Conservation (phyloP, 441 rosid genomes). For the Erodium moschatum region DNA sequence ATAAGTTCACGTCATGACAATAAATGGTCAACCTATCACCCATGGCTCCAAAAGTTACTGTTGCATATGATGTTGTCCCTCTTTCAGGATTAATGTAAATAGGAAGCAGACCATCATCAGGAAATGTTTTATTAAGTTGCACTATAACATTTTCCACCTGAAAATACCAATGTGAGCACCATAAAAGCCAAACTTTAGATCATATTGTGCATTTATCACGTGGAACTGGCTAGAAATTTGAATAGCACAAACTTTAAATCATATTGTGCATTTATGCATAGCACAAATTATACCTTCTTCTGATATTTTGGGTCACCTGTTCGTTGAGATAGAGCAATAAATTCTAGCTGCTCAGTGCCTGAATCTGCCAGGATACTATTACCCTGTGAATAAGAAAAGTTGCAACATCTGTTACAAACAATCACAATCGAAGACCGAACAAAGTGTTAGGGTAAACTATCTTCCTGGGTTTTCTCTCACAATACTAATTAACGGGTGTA, state of each 20-base stretch:
- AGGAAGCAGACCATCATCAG: constrained; percentile 88
- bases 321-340: constrained; percentile 96
- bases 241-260: neutral
- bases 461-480: neutral
- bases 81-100: constrained; percentile 65
- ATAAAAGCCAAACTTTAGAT: too few relatives aligned
- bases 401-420: constrained; percentile 11
- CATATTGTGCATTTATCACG: too few relatives aligned
- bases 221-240: neutral
- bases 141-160: constrained; percentile 77
- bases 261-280: neutral
- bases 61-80: constrained; percentile 50
- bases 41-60: constrained; percentile 93
- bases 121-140: constrained; percentile 59
- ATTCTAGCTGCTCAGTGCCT: constrained; percentile 95
- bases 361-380: constrained; percentile 92
- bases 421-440: neutral
- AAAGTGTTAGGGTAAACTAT: neutral
- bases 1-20: neutral
- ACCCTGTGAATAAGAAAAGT: constrained; percentile 43
- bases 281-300: constrained; percentile 49
- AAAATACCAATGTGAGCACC: constrained; percentile 19
- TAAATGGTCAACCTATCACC: constrained; percentile 61
- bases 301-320: constrained; percentile 95
- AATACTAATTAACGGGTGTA: neutral